phyloP scores from a whole-genome alignment of 768 basidiomycete genomes.

The Clavaria fumosa region DNA sequence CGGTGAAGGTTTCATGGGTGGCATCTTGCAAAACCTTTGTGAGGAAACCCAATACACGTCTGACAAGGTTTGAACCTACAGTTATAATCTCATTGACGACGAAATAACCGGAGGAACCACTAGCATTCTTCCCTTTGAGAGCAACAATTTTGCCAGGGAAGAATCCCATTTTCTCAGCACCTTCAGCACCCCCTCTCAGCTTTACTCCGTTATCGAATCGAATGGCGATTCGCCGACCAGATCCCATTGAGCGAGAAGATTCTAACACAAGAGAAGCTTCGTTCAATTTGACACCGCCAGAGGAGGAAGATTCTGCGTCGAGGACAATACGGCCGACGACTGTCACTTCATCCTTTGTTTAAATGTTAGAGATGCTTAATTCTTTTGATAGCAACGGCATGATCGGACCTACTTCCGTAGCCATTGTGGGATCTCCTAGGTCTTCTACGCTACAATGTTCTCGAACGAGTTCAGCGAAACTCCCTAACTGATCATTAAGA shows the following conservation, averaged over 20 bases:
- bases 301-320: constrained; percentile 43
- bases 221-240: constrained; percentile 52
- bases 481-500: constrained; percentile 80
- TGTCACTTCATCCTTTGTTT: constrained; percentile 40
- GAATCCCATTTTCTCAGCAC: constrained; percentile 50
- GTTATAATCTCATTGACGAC: constrained; percentile 65
- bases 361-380: neutral
- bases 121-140: constrained; percentile 75
- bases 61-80: no score
- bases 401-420: constrained; percentile 24
- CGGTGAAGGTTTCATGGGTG: constrained; percentile 37
- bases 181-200: constrained; percentile 47
- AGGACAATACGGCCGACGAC: constrained; percentile 62
- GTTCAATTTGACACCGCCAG: constrained; percentile 46
- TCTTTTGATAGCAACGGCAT: neutral
- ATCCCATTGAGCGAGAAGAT: constrained; percentile 61
- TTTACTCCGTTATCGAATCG: constrained; percentile 52
- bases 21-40: constrained; percentile 33
- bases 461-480: constrained; percentile 60
- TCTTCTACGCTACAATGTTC: constrained; percentile 59
- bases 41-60: neutral
- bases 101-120: constrained; percentile 84
- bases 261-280: constrained; percentile 69
- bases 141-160: constrained; percentile 86
- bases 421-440: constrained; percentile 51